A percentile compares a stretch with the other conserved stretches of the same genome.
These are phyloP conservation scores for Sistotremastrum niveocremeum DNA, from an alignment of 768 basidiomycete species.

Conservation along the genomic window DNA sequence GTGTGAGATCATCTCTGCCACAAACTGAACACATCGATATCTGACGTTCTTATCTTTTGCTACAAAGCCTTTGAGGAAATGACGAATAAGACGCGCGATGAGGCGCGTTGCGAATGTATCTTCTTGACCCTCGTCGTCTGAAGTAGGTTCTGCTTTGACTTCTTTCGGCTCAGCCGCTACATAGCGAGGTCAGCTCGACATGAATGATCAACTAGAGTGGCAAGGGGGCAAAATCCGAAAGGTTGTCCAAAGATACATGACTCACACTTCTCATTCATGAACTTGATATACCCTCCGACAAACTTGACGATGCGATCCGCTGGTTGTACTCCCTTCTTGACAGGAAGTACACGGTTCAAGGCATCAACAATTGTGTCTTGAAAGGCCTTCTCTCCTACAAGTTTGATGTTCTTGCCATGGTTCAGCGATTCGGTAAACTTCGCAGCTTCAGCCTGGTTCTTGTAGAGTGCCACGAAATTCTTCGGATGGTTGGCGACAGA, in stretches of 20 bases:
- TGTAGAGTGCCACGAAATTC: slow-evolving; percentile 73
- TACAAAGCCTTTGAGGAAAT: slow-evolving; percentile 61
- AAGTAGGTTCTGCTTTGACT: slow-evolving; percentile 16
- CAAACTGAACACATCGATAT: slow-evolving; percentile 64
- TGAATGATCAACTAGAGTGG: background rate
- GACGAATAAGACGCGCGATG: slow-evolving; percentile 49
- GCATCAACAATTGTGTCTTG: slow-evolving; percentile 47
- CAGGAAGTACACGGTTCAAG: slow-evolving; percentile 43
- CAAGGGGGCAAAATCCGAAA: background rate
- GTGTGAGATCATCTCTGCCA: slow-evolving; percentile 66
- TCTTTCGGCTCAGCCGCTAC: slow-evolving; percentile 24
- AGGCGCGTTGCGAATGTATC: slow-evolving; percentile 63
- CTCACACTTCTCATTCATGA: slow-evolving; percentile 66
- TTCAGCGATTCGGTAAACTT: slow-evolving; percentile 33
- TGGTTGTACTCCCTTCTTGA: slow-evolving; percentile 69
- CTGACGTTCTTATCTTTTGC: slow-evolving; percentile 84
- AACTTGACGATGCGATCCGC: slow-evolving; percentile 79
- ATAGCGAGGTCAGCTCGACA: background rate
- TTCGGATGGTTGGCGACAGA: slow-evolving; percentile 77
- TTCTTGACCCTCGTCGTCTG: slow-evolving; percentile 32
- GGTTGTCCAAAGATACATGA: background rate
- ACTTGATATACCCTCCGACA: slow-evolving; percentile 61
- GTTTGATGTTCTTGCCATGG: slow-evolving; percentile 35
- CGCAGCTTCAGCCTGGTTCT: slow-evolving; percentile 58
- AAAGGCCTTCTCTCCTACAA: slow-evolving; percentile 69